A percentile compares a stretch with the other conserved stretches of the same genome.
Evolutionary conservation across 371 early-diverging fungal species (phyloP).

Genomic region (Nematocida sp.): DNA sequence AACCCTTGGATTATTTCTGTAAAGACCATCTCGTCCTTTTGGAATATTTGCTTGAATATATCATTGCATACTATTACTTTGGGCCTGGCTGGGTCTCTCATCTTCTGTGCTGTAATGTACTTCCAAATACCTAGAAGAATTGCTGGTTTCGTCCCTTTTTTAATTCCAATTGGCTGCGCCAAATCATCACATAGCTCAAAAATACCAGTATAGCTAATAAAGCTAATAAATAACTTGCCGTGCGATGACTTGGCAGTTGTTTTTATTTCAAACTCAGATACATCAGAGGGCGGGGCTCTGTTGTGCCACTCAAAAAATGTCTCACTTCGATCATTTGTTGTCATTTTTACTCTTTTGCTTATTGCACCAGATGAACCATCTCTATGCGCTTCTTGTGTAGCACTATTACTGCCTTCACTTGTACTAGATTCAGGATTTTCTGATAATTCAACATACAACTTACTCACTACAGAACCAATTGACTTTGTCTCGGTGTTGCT

Average conservation of each 20-base stretch:
- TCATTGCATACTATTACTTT: constrained; percentile 43
- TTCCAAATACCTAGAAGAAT: constrained; percentile 57
- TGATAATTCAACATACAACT: constrained; percentile 43
- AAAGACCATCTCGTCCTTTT: constrained; percentile 28
- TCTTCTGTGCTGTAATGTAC: constrained; percentile 59
- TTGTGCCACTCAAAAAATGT: constrained; percentile 56
- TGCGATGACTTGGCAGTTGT: constrained; percentile 18
- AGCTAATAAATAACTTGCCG: constrained; percentile 22
- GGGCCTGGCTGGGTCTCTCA: constrained; percentile 13
- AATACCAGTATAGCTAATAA: constrained; percentile 49
- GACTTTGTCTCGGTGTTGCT: constrained; percentile 55
- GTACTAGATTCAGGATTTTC: background rate
- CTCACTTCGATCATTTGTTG: background rate
- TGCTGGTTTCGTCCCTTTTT: constrained; percentile 23
- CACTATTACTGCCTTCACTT: background rate
- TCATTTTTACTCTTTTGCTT: background rate
- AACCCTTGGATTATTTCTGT: constrained; percentile 43
- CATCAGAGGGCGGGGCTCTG: background rate
- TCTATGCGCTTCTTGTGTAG: background rate
- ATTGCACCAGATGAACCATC: background rate
- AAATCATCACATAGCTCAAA: constrained; percentile 21
- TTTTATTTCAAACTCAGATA: constrained; percentile 52
- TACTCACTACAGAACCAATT: constrained; percentile 49
- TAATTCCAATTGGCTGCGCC: constrained; percentile 44
- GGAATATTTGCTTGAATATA: constrained; percentile 33